Evolutionary conservation across 2,329 filamentous ascomycete species (phyloP).

Genomic region (Pestalotiopsis sp.): DNA sequence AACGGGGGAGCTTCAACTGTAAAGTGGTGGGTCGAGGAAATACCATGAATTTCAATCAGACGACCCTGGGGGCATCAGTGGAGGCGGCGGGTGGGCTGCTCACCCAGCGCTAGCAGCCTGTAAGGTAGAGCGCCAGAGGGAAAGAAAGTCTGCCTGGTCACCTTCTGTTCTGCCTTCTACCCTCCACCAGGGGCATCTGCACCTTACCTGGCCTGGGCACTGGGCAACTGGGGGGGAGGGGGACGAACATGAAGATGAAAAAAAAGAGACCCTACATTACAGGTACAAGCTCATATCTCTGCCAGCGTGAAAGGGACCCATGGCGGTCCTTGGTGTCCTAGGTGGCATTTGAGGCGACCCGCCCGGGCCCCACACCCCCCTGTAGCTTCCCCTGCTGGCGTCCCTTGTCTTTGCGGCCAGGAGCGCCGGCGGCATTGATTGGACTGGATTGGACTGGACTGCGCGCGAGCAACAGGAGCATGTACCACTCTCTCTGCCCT

Average conservation of each 20-base stretch:
- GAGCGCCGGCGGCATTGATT: conserved; percentile 11
- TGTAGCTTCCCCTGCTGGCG: conserved; percentile 15
- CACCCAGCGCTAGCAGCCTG: background rate
- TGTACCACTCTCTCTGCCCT: conserved; percentile 18
- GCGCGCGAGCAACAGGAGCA: background rate
- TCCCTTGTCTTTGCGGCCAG: conserved; percentile 13
- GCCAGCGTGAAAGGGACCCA: background rate
- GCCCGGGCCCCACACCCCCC: conserved; percentile 9
- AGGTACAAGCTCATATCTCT: background rate
- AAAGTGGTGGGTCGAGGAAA: background rate
- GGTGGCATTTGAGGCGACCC: conserved; percentile 14
- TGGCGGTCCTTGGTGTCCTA: background rate
- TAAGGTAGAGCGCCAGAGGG: background rate
- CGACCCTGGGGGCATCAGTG: conserved; percentile 7
- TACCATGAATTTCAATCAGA: conserved; percentile 2
- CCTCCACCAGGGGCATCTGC: no score
- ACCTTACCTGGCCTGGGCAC: no score
- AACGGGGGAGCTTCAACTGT: background rate
- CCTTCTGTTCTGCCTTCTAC: no score
- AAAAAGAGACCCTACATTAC: no score
- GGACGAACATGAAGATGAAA: no score
- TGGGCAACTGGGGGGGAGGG: no score
- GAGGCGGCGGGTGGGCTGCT: background rate
- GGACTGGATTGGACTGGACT: background rate
- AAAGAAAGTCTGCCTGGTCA: background rate